Percentiles rank a stretch among this genome's conserved stretches.
phyloP scores from a whole-genome alignment of 2,329 filamentous ascomycete genomes.

The Grosmannia clavigera region DNA sequence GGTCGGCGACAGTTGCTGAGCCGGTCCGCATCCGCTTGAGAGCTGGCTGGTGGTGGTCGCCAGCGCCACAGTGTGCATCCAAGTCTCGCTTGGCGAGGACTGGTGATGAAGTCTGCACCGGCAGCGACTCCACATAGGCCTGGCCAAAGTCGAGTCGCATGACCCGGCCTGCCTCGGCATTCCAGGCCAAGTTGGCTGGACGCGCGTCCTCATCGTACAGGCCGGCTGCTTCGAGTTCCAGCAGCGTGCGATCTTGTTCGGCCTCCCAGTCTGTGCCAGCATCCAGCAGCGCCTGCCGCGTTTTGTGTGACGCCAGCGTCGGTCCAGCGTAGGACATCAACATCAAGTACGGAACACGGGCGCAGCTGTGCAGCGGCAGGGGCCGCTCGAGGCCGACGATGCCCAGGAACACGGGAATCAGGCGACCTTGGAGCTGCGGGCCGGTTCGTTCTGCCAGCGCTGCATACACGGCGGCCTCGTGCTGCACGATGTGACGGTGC shows the following conservation, averaged over 20 bases:
- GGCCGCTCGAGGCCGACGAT: constrained; percentile 4
- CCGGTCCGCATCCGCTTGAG: too few species aligned
- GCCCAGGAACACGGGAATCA: constrained; percentile 10
- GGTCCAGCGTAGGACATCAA: constrained; percentile 8
- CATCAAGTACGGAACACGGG: constrained; percentile 8
- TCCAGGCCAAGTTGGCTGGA: constrained; percentile 3
- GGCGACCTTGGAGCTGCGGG: constrained; percentile 2
- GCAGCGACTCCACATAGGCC: background rate
- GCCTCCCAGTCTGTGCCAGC: background rate
- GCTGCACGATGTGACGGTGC: background rate
- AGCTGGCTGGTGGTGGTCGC: too few species aligned
- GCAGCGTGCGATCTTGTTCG: background rate
- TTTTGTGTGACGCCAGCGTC: background rate
- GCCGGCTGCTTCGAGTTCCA: constrained; percentile 1
- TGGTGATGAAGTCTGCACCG: too few species aligned
- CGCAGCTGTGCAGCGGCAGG: background rate
- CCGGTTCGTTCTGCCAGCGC: background rate
- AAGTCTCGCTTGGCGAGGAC: too few species aligned
- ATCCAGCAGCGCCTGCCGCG: background rate
- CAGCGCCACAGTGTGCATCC: too few species aligned
- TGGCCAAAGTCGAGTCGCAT: constrained; percentile 8
- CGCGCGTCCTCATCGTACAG: background rate
- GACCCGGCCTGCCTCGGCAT: background rate
- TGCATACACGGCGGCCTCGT: constrained; percentile 3
- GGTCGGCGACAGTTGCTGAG: too few species aligned